Percentiles rank a stretch among this genome's conserved stretches.
Evolutionary conservation across 441 rosid genomes (phyloP).

Genomic region (Monsonia emarginata): DNA sequence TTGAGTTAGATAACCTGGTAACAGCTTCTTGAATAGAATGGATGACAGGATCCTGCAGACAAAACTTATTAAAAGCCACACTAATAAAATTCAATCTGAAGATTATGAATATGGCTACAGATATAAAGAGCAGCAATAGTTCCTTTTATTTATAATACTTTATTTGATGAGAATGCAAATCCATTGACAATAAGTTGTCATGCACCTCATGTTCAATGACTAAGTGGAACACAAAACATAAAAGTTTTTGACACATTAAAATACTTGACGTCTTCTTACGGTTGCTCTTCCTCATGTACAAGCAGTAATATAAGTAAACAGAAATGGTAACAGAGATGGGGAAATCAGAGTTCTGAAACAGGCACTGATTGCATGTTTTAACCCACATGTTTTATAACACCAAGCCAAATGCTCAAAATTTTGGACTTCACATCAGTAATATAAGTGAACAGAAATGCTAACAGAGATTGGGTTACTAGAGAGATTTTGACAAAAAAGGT

Average conservation of each 20-base stretch:
- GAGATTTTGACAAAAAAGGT: not conserved
- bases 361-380: not conserved
- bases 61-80: conserved; percentile 2
- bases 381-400: not conserved
- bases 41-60: conserved; percentile 40
- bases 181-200: conserved; percentile 1
- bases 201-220: not conserved
- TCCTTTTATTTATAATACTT: not conserved
- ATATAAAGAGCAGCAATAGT: not conserved
- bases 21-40: conserved; percentile 39
- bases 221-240: not conserved
- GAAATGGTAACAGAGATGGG: no score
- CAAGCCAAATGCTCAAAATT: not conserved
- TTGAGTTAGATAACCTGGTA: conserved; percentile 36
- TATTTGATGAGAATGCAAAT: not conserved
- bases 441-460: not conserved
- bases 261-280: not conserved
- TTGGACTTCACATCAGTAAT: not conserved
- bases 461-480: not conserved
- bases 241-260: not conserved
- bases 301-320: no score
- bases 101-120: not conserved
- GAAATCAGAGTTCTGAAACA: not conserved
- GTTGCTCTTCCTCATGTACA: not conserved
- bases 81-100: not conserved